Conservation (phyloP, 495 filamentous ascomycete genomes). For the Lophiostoma macrostomum region DNA sequence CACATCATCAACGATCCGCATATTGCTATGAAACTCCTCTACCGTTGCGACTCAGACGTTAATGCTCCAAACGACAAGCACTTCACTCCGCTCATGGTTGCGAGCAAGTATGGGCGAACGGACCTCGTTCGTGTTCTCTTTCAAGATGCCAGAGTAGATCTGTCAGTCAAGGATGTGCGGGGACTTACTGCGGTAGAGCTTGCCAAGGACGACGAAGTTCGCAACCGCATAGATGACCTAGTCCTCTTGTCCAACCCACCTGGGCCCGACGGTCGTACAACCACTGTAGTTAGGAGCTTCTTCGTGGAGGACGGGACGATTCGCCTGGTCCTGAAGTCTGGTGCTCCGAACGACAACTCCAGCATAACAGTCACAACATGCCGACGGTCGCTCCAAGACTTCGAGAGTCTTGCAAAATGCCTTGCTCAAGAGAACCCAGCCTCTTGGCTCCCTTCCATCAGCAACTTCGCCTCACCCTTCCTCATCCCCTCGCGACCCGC, state of each 20-base stretch:
- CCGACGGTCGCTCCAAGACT: slow-evolving; percentile 82
- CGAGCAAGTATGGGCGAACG: slow-evolving; percentile 96
- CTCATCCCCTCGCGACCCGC: slow-evolving; percentile 91
- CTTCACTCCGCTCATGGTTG: slow-evolving; percentile 96
- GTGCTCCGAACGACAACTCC: slow-evolving; percentile 61
- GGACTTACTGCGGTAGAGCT: slow-evolving; percentile 94
- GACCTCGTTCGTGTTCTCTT: slow-evolving; percentile 90
- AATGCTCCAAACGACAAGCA: slow-evolving; percentile 95
- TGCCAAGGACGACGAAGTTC: slow-evolving; percentile 96
- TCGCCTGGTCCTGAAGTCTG: slow-evolving; percentile 89
- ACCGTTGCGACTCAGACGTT: slow-evolving; percentile 83
- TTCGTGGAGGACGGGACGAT: slow-evolving; percentile 97
- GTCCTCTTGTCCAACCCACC: slow-evolving; percentile 73
- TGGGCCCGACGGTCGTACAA: slow-evolving; percentile 74
- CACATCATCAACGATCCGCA: slow-evolving; percentile 88
- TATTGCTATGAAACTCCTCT: slow-evolving; percentile 69
- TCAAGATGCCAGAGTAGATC: slow-evolving; percentile 80
- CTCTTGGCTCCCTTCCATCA: slow-evolving; percentile 84
- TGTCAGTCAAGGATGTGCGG: slow-evolving; percentile 76
- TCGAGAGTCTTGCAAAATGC: slow-evolving; percentile 84
- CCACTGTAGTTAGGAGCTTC: slow-evolving; percentile 92
- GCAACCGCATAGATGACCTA: slow-evolving; percentile 93
- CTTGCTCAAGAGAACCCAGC: slow-evolving; percentile 90
- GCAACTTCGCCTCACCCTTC: slow-evolving; percentile 78
- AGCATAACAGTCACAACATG: slow-evolving; percentile 93